These are phyloP conservation scores for Hericium erinaceus DNA, from an alignment of 768 basidiomycete genomes.

Conservation along the genomic window DNA sequence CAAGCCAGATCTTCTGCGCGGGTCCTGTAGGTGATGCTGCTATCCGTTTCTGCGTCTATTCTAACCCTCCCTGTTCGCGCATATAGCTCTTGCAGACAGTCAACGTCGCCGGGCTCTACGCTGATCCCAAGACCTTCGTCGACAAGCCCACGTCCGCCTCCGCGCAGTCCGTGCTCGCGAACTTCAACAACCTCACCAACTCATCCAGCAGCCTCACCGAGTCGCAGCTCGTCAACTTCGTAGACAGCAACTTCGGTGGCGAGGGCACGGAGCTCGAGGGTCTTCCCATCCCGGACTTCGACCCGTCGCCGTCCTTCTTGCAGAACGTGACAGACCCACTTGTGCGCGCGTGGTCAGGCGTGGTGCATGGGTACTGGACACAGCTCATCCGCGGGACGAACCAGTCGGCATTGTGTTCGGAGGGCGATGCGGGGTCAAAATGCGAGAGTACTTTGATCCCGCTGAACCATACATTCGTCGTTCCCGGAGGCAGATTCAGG, in stretches of 20 bases:
- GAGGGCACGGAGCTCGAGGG: constrained; percentile 80
- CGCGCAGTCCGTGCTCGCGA: constrained; percentile 55
- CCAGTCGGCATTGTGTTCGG: constrained; percentile 50
- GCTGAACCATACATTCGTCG: constrained; percentile 83
- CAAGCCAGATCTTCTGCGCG: constrained; percentile 70
- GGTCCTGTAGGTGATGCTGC: constrained; percentile 46
- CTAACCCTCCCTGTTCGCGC: constrained; percentile 4
- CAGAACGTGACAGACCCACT: constrained; percentile 61
- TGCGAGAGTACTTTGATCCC: constrained; percentile 87
- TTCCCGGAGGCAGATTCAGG: constrained; percentile 81
- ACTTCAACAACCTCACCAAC: constrained; percentile 39
- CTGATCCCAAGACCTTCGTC: constrained; percentile 83
- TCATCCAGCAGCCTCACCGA: constrained; percentile 35
- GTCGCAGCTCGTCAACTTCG: constrained; percentile 55
- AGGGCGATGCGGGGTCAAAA: constrained; percentile 28
- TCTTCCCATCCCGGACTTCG: constrained; percentile 52
- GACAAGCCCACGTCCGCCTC: constrained; percentile 78
- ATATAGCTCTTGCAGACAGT: constrained; percentile 74
- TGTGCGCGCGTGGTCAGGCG: constrained; percentile 60
- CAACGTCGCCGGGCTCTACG: constrained; percentile 63
- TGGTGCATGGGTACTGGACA: constrained; percentile 83
- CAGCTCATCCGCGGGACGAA: constrained; percentile 74
- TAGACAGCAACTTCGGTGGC: constrained; percentile 67
- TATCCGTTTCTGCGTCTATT: not conserved
- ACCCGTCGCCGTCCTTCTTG: constrained; percentile 54